These are phyloP conservation scores for Arthrobotrys sinensis DNA, from an alignment of 2,329 filamentous ascomycete genomes.

Conservation along the genomic window DNA sequence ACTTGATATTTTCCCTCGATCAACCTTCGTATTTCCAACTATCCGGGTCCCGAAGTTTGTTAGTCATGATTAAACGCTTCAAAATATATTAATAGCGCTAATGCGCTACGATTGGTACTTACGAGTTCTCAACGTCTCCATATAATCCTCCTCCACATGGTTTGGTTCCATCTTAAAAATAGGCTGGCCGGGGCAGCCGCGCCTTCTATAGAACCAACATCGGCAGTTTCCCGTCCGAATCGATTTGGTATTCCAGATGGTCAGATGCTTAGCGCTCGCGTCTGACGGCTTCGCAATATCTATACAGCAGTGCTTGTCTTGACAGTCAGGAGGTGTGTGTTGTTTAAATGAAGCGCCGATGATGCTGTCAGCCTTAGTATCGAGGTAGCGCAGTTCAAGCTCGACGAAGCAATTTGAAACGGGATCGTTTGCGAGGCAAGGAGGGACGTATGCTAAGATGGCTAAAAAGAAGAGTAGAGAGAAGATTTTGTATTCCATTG, in stretches of 20 bases:
- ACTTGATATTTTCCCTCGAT: conserved; percentile 28
- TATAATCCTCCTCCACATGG: conserved; percentile 20
- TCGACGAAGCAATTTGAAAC: conserved; percentile 14
- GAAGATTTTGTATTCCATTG: neutral
- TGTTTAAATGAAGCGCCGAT: conserved; percentile 22
- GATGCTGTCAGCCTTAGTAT: conserved; percentile 13
- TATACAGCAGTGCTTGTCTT: conserved; percentile 23
- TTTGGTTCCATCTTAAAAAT: neutral
- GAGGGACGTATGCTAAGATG: neutral
- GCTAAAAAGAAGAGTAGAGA: neutral
- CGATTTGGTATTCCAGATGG: conserved; percentile 28
- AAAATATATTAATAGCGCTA: neutral
- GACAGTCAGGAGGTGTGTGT: neutral
- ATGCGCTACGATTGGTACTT: neutral
- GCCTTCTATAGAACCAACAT: conserved; percentile 29
- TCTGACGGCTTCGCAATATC: conserved; percentile 17
- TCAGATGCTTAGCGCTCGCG: conserved; percentile 2
- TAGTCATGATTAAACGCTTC: neutral
- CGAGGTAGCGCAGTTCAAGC: conserved; percentile 34
- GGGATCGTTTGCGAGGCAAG: neutral
- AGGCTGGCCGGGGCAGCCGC: neutral
- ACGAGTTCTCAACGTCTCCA: conserved; percentile 18
- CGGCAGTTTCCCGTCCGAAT: conserved; percentile 22
- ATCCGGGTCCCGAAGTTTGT: neutral
- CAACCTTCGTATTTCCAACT: neutral